Evolutionary conservation across 768 basidiomycete species (phyloP), one percentile per base, ranked within the genome.

Genomic region (Boletus tomentosulus): DNA sequence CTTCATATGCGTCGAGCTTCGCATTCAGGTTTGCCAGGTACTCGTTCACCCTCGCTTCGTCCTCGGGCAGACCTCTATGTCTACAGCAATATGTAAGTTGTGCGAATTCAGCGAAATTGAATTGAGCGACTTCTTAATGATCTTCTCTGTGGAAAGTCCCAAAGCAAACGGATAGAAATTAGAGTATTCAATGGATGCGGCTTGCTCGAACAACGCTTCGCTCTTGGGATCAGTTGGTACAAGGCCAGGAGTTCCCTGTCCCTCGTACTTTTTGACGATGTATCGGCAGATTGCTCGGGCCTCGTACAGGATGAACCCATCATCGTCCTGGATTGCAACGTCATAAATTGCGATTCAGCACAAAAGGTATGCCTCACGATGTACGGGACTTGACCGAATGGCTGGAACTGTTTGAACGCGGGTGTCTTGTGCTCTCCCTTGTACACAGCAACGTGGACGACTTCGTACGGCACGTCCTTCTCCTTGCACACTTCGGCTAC

Each of bases 151-250:
- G 7, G 74, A 70, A 6, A 82, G 66, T 2, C 65, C 68, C 15
- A 62, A 49, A 0, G 77, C 84, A 53, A 63, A 73, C 0, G 75
- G 66, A 48, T 86, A 75, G 56, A 87, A 88, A 62, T 83, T 64
- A 15, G 46, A 51, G 46, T 44, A 43, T 37, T 66, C 62, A 38
- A 66, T 35, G 1, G 64, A 66, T 22, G 55, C 54, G 3, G 57
- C 64, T 38, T 66, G 62, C 45, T 68, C 57, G 19, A 68, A 68
- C 6, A 58, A 24, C 11, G 57, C 62, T 28, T 52, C 59, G 37
- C 11, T 31, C 39, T 54, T 25, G 19, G 51, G 51, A 30, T 66
- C 59, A 0, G n/a, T 55, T 27, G 56, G 62, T 11, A 63, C 15
- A n/a, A 68, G 62, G 33, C 48, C 54, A 0, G 51, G 61, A 0